Evolutionary conservation across 2,329 filamentous ascomycete species (phyloP).

Genomic region (Coccinonectria pachysandricola): DNA sequence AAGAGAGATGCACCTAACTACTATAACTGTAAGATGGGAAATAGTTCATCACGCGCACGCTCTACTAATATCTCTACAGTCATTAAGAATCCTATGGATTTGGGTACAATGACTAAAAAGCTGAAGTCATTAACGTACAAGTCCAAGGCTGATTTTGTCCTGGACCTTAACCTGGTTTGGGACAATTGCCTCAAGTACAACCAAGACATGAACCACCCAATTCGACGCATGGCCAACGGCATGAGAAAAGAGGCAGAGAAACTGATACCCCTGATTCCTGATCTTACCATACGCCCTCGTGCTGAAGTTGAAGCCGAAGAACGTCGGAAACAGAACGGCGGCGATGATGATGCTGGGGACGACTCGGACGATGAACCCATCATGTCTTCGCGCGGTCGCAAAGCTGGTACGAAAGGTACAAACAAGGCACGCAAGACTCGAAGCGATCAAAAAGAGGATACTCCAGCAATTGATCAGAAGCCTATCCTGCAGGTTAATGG

Average conservation of each 20-base stretch:
- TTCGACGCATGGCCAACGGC: conserved; percentile 85
- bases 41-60: not conserved
- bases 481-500: conserved; percentile 59
- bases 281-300: conserved; percentile 79
- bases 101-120: conserved; percentile 97
- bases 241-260: conserved; percentile 99
- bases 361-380: conserved; percentile 97
- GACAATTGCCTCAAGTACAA: conserved; percentile 95
- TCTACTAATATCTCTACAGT: conserved; percentile 37
- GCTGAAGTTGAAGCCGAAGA: conserved; percentile 89
- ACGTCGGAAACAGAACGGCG: conserved; percentile 76
- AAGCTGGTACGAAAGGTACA: conserved; percentile 65
- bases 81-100: conserved; percentile 96
- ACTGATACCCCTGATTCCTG: conserved; percentile 86
- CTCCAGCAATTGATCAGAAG: conserved; percentile 66
- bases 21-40: conserved; percentile 59
- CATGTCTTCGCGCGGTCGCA: conserved; percentile 91
- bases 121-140: conserved; percentile 71
- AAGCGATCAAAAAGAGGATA: conserved; percentile 65
- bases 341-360: conserved; percentile 70
- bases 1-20: conserved; percentile 97
- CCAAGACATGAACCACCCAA: conserved; percentile 73
- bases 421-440: conserved; percentile 69
- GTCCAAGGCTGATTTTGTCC: conserved; percentile 88
- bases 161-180: conserved; percentile 92